phyloP scores from a whole-genome alignment of 768 basidiomycete species.

The Ephemerocybe angulata region DNA sequence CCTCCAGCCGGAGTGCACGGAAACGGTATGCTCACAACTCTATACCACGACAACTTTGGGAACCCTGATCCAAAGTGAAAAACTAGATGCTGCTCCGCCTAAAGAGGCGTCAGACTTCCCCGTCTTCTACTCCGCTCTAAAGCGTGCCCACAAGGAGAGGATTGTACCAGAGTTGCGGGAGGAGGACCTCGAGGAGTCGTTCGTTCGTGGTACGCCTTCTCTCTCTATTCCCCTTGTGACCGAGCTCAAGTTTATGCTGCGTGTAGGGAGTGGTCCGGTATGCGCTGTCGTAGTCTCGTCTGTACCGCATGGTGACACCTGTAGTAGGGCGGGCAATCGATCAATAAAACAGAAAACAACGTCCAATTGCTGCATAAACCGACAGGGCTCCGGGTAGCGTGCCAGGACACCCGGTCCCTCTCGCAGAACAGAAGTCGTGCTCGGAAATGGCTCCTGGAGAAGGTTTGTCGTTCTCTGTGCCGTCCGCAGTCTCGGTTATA shows the following conservation, averaged over 20 bases:
- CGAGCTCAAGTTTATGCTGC: neutral
- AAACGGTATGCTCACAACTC: slow-evolving; percentile 27
- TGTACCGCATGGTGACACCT: slow-evolving; percentile 16
- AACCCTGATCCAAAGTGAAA: slow-evolving; percentile 28
- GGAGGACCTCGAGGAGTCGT: slow-evolving; percentile 80
- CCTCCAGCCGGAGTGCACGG: slow-evolving; percentile 45
- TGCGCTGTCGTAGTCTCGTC: slow-evolving; percentile 19
- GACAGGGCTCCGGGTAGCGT: slow-evolving; percentile 79
- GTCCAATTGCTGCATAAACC: slow-evolving; percentile 89
- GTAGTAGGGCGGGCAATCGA: slow-evolving; percentile 83
- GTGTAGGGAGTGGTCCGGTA: slow-evolving; percentile 76
- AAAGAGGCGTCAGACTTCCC: slow-evolving; percentile 24
- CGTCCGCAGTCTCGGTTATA: slow-evolving; percentile 6
- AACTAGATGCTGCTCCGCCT: slow-evolving; percentile 38
- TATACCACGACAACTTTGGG: neutral
- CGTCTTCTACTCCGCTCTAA: slow-evolving; percentile 65
- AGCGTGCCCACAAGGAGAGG: slow-evolving; percentile 63
- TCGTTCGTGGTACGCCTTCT: slow-evolving; percentile 67
- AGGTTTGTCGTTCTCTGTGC: slow-evolving; percentile 48
- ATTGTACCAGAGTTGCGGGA: slow-evolving; percentile 66
- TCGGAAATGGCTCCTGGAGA: slow-evolving; percentile 67
- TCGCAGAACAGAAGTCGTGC: slow-evolving; percentile 76
- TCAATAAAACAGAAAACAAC: slow-evolving; percentile 92
- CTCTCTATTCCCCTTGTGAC: neutral
- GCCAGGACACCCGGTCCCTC: slow-evolving; percentile 86